phyloP scores from a whole-genome alignment of 129 eudicot species.

The Kitagawia praeruptora region DNA sequence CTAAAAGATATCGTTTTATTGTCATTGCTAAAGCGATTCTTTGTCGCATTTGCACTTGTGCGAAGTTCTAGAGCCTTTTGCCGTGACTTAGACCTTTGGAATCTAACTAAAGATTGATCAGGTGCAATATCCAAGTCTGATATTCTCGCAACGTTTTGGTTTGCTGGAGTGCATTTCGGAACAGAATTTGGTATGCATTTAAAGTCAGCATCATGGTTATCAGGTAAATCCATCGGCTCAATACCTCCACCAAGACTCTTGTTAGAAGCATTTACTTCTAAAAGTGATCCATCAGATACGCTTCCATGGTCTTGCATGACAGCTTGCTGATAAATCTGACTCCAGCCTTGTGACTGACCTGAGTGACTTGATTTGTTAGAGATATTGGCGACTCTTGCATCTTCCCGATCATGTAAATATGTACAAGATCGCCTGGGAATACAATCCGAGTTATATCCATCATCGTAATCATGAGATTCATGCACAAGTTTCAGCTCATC shows the following conservation, averaged over 20 bases:
- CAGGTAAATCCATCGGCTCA: constrained; percentile 27
- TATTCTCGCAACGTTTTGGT: constrained; percentile 24
- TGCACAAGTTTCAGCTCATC: neutral
- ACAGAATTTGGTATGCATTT: constrained; percentile 30
- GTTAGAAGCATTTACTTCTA: neutral
- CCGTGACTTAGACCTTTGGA: constrained; percentile 80
- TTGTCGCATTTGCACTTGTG: constrained; percentile 40
- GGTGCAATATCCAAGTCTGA: constrained; percentile 33
- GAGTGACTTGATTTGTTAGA: neutral
- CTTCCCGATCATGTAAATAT: neutral
- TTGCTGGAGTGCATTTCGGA: constrained; percentile 39
- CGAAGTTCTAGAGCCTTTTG: constrained; percentile 87
- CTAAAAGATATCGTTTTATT: constrained; percentile 20
- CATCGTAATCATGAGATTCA: too few relatives aligned
- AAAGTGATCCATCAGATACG: neutral
- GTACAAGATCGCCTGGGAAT: too few relatives aligned
- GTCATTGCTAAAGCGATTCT: constrained; percentile 30
- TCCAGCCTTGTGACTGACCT: neutral
- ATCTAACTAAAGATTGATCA: constrained; percentile 56
- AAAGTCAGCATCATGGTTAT: constrained; percentile 21
- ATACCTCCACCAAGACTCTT: neutral
- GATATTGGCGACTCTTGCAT: neutral
- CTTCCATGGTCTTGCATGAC: neutral
- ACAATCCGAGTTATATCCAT: too few relatives aligned
- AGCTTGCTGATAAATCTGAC: neutral